These are phyloP conservation scores for Salicornia ramosissima DNA, from an alignment of 148 eudicot species.

Conservation along the genomic window DNA sequence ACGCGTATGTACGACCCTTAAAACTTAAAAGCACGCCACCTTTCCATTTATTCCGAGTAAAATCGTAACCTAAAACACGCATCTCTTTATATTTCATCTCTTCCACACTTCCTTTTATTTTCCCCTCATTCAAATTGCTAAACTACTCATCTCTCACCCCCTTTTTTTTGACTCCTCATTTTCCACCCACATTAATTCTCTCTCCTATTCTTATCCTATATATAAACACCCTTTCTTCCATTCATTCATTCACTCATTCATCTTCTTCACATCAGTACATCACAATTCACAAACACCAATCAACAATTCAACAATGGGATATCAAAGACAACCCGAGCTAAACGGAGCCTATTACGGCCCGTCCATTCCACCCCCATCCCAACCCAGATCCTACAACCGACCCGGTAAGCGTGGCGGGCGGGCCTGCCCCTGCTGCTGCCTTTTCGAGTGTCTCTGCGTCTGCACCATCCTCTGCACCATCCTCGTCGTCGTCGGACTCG, in stretches of 20 bases:
- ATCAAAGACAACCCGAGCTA: conserved; percentile 50
- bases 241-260: not conserved
- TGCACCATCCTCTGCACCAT: conserved; percentile 44
- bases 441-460: conserved; percentile 45
- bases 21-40: not conserved
- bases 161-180: conserved; percentile 1
- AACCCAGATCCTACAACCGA: conserved; percentile 38
- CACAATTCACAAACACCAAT: too few relatives aligned
- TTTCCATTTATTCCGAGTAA: not conserved
- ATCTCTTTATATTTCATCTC: too few relatives aligned
- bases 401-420: conserved; percentile 33
- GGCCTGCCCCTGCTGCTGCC: conserved; percentile 41
- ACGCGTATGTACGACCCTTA: conserved; percentile 2
- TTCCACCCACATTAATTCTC: not conserved
- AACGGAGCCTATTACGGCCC: conserved; percentile 92
- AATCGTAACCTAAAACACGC: too few relatives aligned
- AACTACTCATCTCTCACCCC: not conserved
- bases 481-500: conserved; percentile 34
- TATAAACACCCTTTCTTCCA: too few relatives aligned
- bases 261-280: not conserved
- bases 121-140: not conserved
- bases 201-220: not conserved
- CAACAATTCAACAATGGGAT: conserved; percentile 16
- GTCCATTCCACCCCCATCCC: conserved; percentile 47
- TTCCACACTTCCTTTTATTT: not conserved